phyloP scores from a whole-genome alignment of 306 rosid species.

The Neltuma alba region DNA sequence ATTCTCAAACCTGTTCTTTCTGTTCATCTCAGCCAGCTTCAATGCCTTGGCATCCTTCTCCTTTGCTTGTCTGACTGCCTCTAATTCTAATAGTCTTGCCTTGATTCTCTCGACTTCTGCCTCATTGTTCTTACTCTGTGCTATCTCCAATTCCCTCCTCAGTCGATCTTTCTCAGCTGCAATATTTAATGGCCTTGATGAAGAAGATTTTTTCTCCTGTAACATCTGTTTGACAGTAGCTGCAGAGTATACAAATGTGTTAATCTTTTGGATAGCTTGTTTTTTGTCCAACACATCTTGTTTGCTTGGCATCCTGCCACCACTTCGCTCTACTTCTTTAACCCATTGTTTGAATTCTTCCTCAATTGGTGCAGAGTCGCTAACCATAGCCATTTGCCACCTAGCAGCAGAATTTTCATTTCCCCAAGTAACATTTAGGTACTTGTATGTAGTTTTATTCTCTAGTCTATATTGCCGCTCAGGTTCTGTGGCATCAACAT shows the following conservation, averaged over 20 bases:
- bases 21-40: constrained; percentile 94
- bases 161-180: constrained; percentile 95
- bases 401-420: constrained; percentile 89
- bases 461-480: constrained; percentile 76
- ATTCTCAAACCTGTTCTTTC: constrained; percentile 90
- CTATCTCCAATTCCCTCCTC: constrained; percentile 74
- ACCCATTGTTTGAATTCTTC: constrained; percentile 91
- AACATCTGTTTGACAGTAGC: constrained; percentile 94
- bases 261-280: constrained; percentile 70
- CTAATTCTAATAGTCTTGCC: constrained; percentile 70
- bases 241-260: constrained; percentile 82
- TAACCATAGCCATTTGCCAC: constrained; percentile 99
- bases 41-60: constrained; percentile 77
- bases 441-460: constrained; percentile 78
- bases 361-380: constrained; percentile 75
- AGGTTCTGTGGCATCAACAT: constrained; percentile 86
- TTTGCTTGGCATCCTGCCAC: constrained; percentile 77
- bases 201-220: constrained; percentile 82
- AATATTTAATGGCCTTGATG: constrained; percentile 77
- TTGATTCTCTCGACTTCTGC: constrained; percentile 66
- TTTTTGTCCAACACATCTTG: constrained; percentile 65
- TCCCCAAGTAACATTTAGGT: constrained; percentile 90
- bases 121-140: constrained; percentile 64
- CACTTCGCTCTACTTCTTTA: constrained; percentile 82
- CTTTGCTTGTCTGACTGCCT: constrained; percentile 60